These are phyloP conservation scores for Eucalyptus tenuipes DNA, from an alignment of 345 rosid genomes.

Conservation along the genomic window DNA sequence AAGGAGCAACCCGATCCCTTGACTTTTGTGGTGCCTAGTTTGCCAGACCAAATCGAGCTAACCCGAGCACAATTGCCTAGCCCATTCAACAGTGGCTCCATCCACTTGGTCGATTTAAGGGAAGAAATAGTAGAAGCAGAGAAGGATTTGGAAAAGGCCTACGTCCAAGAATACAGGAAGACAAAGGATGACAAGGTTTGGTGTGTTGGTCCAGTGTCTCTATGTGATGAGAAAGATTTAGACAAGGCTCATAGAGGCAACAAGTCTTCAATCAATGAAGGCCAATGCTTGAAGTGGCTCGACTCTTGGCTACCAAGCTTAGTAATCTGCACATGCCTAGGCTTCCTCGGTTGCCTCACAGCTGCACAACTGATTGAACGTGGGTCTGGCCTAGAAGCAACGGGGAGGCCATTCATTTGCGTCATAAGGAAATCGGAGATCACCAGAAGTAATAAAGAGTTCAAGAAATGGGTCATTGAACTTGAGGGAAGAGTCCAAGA, in stretches of 20 bases:
- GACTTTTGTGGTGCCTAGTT: conserved; percentile 19
- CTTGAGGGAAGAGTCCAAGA: conserved; percentile 5
- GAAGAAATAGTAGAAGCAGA: conserved; percentile 12
- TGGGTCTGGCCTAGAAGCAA: conserved; percentile 11
- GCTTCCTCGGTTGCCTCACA: conserved; percentile 26
- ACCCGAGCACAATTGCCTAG: conserved; percentile 21
- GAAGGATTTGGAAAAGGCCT: conserved; percentile 21
- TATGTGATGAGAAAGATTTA: not conserved
- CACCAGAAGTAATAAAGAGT: not conserved
- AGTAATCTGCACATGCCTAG: conserved; percentile 36
- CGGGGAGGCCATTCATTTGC: conserved; percentile 11
- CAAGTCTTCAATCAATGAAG: not conserved
- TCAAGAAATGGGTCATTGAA: not conserved
- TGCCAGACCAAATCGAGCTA: conserved; percentile 10
- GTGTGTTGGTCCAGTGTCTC: conserved; percentile 34
- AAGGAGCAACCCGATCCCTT: conserved; percentile 3
- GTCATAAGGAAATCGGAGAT: not conserved
- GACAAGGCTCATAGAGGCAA: conserved; percentile 30
- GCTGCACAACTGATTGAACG: conserved; percentile 14
- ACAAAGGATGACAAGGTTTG: conserved; percentile 6
- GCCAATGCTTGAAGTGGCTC: conserved; percentile 12
- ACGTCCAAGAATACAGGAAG: not conserved
- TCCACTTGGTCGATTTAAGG: conserved; percentile 3
- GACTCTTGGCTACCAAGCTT: conserved; percentile 5
- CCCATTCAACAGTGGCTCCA: not conserved